Evolutionary conservation across 768 basidiomycete genomes (phyloP).

Genomic region (Lactarius evosmus): DNA sequence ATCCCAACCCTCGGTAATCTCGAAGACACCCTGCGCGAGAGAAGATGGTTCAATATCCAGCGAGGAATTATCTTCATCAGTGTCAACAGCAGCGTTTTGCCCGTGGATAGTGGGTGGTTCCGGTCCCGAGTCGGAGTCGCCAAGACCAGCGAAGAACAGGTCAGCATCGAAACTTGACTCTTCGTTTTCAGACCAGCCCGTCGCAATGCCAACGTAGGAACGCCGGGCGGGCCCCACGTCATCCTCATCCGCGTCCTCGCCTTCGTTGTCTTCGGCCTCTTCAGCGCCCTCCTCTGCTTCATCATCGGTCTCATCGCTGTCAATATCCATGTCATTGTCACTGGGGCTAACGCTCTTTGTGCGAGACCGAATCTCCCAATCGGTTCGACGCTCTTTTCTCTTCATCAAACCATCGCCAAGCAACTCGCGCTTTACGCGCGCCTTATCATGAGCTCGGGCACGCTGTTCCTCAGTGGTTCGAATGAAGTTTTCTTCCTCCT

Average conservation of each 20-base stretch:
- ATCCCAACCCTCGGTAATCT: slow-evolving; percentile 70
- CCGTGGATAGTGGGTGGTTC: slow-evolving; percentile 36
- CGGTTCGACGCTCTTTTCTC: slow-evolving; percentile 35
- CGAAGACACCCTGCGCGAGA: slow-evolving; percentile 41
- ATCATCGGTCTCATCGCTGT: slow-evolving; percentile 53
- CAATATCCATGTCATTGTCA: slow-evolving; percentile 63
- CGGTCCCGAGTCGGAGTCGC: slow-evolving; percentile 46
- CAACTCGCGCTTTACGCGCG: slow-evolving; percentile 59
- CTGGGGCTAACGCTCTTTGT: slow-evolving; percentile 35
- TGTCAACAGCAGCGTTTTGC: slow-evolving; percentile 34
- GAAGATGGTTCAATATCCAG: slow-evolving; percentile 8
- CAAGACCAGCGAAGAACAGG: slow-evolving; percentile 77
- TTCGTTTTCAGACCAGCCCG: slow-evolving; percentile 76
- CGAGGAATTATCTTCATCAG: slow-evolving; percentile 36
- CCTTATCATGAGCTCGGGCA: slow-evolving; percentile 36
- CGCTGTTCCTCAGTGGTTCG: slow-evolving; percentile 25
- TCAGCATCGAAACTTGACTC: slow-evolving; percentile 82
- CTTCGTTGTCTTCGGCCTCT: slow-evolving; percentile 51
- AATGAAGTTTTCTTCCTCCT: slow-evolving; percentile 27
- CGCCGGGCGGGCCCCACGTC: slow-evolving; percentile 33
- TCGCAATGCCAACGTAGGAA: slow-evolving; percentile 61
- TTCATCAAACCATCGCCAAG: slow-evolving; percentile 46
- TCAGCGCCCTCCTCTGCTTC: slow-evolving; percentile 51
- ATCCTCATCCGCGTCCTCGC: slow-evolving; percentile 35
- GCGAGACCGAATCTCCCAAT: slow-evolving; percentile 27